phyloP scores from a whole-genome alignment of 2,329 filamentous ascomycete genomes.

The Hymenoscyphus repandus region DNA sequence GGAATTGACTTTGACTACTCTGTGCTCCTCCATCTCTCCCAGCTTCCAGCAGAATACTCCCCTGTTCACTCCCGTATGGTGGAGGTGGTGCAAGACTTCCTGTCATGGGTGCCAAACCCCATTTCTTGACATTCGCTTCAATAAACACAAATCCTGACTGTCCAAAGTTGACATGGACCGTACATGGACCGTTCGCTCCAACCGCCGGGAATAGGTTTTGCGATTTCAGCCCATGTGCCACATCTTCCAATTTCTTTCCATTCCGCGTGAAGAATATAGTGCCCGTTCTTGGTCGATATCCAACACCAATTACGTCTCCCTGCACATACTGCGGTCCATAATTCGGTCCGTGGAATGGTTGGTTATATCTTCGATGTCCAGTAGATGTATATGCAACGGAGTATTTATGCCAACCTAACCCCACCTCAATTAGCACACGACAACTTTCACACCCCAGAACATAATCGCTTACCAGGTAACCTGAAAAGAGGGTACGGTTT shows the following conservation, averaged over 20 bases:
- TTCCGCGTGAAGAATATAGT: conserved; percentile 98
- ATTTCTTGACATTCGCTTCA: conserved; percentile 99
- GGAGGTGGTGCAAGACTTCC: conserved; percentile 92
- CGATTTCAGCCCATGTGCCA: conserved; percentile 84
- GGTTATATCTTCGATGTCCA: conserved; percentile 83
- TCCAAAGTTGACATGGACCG: conserved; percentile 94
- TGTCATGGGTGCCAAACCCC: conserved; percentile 93
- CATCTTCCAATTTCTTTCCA: conserved; percentile 93
- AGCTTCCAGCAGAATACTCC: conserved; percentile 88
- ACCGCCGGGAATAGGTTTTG: conserved; percentile 98
- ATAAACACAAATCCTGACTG: conserved; percentile 99
- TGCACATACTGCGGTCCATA: conserved; percentile 86
- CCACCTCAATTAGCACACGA: conserved; percentile 1
- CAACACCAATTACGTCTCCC: conserved; percentile 92
- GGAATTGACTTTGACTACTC: conserved; percentile 42
- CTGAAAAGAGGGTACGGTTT: conserved; percentile 96
- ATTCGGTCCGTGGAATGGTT: conserved; percentile 73
- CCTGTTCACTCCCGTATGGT: conserved; percentile 94
- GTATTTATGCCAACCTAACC: conserved; percentile 78
- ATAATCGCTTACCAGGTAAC: conserved; percentile 66
- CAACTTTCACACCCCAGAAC: neutral
- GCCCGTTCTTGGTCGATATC: conserved; percentile 89
- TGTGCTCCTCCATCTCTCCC: conserved; percentile 51
- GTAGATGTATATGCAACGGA: conserved; percentile 89
- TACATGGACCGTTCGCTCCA: conserved; percentile 90